These are phyloP conservation scores for Penicillium olsonii DNA, from an alignment of 2,329 filamentous ascomycete genomes.

Conservation along the genomic window DNA sequence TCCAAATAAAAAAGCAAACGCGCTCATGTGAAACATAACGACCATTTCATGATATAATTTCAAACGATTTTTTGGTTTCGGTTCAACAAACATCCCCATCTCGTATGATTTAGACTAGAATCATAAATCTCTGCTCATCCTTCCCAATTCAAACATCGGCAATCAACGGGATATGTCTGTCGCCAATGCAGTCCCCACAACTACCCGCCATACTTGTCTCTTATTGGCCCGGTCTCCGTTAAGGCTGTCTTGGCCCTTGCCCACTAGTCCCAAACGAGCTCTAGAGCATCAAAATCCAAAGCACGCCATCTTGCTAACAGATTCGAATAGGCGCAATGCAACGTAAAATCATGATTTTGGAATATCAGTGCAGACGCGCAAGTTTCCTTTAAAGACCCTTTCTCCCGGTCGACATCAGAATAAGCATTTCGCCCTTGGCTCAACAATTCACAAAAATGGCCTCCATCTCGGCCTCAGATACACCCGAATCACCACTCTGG, in stretches of 20 bases:
- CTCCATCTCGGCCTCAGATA: slow-evolving; percentile 14
- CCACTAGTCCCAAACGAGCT: background rate
- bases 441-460: slow-evolving; percentile 13
- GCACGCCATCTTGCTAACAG: slow-evolving; percentile 2
- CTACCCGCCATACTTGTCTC: background rate
- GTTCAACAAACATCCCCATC: background rate
- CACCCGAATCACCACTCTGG: slow-evolving; percentile 37
- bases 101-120: background rate
- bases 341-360: no score
- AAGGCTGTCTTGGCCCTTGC: background rate
- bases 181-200: background rate
- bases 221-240: background rate
- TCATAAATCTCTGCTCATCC: background rate
- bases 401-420: no score
- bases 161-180: background rate
- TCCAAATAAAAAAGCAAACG: slow-evolving; percentile 19
- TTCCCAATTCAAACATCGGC: slow-evolving; percentile 2
- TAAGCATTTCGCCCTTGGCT: background rate
- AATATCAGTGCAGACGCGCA: background rate
- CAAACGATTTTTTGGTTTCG: background rate
- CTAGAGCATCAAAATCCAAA: background rate
- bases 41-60: slow-evolving; percentile 1
- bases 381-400: background rate
- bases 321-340: background rate
- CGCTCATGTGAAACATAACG: slow-evolving; percentile 1